Evolutionary conservation across 176 grass and related monocot genomes (phyloP).

Genomic region (Microstegium vimineum): DNA sequence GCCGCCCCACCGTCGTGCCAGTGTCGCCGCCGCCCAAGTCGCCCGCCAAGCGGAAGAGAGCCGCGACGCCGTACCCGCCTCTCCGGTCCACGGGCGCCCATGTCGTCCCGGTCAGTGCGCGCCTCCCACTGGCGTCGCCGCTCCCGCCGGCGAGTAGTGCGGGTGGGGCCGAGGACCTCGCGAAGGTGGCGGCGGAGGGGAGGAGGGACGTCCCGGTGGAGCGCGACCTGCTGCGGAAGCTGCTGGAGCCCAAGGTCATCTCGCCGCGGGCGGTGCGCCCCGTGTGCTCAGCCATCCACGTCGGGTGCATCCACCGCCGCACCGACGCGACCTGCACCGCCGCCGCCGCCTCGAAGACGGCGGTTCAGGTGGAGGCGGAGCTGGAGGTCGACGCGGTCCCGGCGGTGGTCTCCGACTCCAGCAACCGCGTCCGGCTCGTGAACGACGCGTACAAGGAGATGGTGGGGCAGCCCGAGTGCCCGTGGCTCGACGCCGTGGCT

Average conservation of each 20-base stretch:
- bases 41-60: constrained; percentile 39
- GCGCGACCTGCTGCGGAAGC: constrained; percentile 76
- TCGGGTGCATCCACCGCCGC: constrained; percentile 36
- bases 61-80: constrained; percentile 26
- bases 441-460: constrained; percentile 88
- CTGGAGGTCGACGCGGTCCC: constrained; percentile 67
- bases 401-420: constrained; percentile 66
- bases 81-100: constrained; percentile 29
- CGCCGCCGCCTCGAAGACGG: constrained; percentile 28
- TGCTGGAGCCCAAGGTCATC: constrained; percentile 74
- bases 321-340: neutral
- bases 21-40: neutral
- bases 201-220: constrained; percentile 55
- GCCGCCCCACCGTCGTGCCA: constrained; percentile 33
- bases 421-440: constrained; percentile 73
- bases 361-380: constrained; percentile 58
- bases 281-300: constrained; percentile 59
- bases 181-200: neutral
- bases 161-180: neutral
- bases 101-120: neutral
- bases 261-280: constrained; percentile 68
- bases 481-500: constrained; percentile 67
- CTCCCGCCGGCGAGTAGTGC: neutral
- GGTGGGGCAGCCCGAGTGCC: constrained; percentile 85
- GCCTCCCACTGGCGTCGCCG: no score